Evolutionary conservation across 352 stramenopile genomes (phyloP).

Genomic region (Phytophthora cajani): DNA sequence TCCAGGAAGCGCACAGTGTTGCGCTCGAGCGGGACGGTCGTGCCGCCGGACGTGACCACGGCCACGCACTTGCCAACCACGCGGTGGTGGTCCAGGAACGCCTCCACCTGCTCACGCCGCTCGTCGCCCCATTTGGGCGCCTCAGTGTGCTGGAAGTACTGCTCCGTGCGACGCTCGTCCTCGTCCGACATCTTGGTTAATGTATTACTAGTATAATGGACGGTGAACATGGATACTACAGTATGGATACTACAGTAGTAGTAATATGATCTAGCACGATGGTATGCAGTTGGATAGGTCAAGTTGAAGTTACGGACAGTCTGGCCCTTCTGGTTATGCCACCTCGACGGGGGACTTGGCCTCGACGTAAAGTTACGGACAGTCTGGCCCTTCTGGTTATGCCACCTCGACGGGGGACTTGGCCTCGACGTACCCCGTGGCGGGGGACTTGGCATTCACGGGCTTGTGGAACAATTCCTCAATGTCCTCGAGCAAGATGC

Average conservation of each 20-base stretch:
- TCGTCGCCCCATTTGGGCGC: slow-evolving; percentile 44
- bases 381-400: slow-evolving; percentile 14
- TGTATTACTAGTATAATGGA: not conserved
- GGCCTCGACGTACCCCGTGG: slow-evolving; percentile 31
- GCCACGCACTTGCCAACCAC: slow-evolving; percentile 85
- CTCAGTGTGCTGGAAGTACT: slow-evolving; percentile 65
- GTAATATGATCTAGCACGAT: not conserved
- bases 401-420: slow-evolving; percentile 32
- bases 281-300: not conserved
- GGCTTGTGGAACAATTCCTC: slow-evolving; percentile 29
- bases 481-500: slow-evolving; percentile 37
- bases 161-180: slow-evolving; percentile 42
- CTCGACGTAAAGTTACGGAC: slow-evolving; percentile 35
- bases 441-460: slow-evolving; percentile 22
- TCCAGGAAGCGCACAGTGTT: slow-evolving; percentile 97
- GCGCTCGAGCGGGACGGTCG: slow-evolving; percentile 94
- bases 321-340: slow-evolving; percentile 20
- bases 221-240: not conserved
- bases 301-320: slow-evolving; percentile 11
- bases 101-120: slow-evolving; percentile 51
- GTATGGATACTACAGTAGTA: not conserved
- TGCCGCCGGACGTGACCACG: slow-evolving; percentile 96
- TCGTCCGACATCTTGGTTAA: slow-evolving; percentile 20
- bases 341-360: slow-evolving; percentile 31
- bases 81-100: slow-evolving; percentile 72